Conservation (phyloP, 495 filamentous ascomycete genomes). For the Podospora pseudoanserina region DNA sequence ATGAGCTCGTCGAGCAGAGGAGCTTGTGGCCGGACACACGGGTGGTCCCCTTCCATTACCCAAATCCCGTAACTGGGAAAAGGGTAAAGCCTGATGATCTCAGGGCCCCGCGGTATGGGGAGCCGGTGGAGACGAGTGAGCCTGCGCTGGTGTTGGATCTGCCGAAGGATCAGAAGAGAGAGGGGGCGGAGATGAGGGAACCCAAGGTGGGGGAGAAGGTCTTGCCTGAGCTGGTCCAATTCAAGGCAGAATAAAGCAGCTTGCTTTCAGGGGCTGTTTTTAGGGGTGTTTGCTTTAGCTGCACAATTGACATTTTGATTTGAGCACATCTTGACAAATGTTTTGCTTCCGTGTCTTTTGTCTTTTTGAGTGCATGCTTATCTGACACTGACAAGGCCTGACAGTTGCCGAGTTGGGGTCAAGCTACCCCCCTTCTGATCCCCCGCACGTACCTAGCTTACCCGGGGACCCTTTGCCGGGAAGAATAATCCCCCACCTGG, state of each 20-base stretch:
- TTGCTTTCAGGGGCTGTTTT: not conserved
- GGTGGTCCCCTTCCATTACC: slow-evolving; percentile 55
- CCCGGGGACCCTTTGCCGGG: slow-evolving; percentile 6
- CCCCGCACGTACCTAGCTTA: slow-evolving; percentile 14
- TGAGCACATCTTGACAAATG: not conserved
- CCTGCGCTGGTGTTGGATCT: slow-evolving; percentile 43
- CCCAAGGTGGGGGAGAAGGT: slow-evolving; percentile 37
- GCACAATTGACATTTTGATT: not conserved
- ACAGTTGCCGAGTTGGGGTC: slow-evolving; percentile 24
- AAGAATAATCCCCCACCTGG: not conserved
- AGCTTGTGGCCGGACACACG: slow-evolving; percentile 55
- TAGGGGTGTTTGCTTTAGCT: not conserved
- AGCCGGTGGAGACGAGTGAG: slow-evolving; percentile 36
- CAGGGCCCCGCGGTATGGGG: slow-evolving; percentile 45
- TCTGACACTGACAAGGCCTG: no score
- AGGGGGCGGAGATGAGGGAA: slow-evolving; percentile 28
- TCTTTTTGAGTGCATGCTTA: no score
- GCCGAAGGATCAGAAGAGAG: slow-evolving; percentile 39
- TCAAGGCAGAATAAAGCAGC: slow-evolving; percentile 12
- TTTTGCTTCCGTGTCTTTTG: not conserved
- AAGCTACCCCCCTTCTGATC: slow-evolving; percentile 5
- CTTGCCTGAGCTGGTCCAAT: slow-evolving; percentile 41
- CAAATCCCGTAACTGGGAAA: slow-evolving; percentile 51
- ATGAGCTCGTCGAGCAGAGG: slow-evolving; percentile 52
- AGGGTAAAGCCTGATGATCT: slow-evolving; percentile 43